Conservation (phyloP, 345 rosid species). For the Toxicodendron radicans region DNA sequence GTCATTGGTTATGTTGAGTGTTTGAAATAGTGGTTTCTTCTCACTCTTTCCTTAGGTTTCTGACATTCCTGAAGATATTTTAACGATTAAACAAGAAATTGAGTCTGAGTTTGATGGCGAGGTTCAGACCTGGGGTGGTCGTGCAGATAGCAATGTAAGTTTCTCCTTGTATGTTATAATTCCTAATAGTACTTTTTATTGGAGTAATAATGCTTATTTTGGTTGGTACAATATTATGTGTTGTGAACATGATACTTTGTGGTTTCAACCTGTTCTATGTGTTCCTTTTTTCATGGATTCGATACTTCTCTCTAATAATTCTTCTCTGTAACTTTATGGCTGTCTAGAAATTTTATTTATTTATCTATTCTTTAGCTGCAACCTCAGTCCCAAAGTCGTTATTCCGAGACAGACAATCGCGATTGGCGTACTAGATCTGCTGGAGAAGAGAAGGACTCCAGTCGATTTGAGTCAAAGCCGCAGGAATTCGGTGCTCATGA, state of each 20-base stretch:
- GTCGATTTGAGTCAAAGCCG: constrained; percentile 34
- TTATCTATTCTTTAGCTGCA: constrained; percentile 28
- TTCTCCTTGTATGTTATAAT: neutral
- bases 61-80: constrained; percentile 56
- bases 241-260: neutral
- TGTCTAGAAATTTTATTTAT: neutral
- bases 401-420: constrained; percentile 69
- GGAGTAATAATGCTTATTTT: neutral
- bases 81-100: constrained; percentile 61
- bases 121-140: constrained; percentile 60
- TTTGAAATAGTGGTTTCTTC: constrained; percentile 10
- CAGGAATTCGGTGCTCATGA: constrained; percentile 38
- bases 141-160: constrained; percentile 59
- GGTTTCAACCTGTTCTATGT: neutral
- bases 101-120: constrained; percentile 62
- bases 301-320: neutral
- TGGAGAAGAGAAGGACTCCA: constrained; percentile 65
- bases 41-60: constrained; percentile 26
- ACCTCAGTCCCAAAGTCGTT: constrained; percentile 41
- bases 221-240: neutral
- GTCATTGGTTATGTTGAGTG: constrained; percentile 12
- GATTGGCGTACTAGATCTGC: constrained; percentile 73
- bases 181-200: neutral
- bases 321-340: neutral
- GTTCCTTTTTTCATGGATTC: neutral